Percentiles rank a stretch among this genome's conserved stretches.
Conservation (phyloP, 2,329 filamentous ascomycete genomes). For the Apiospora kogelbergensis region DNA sequence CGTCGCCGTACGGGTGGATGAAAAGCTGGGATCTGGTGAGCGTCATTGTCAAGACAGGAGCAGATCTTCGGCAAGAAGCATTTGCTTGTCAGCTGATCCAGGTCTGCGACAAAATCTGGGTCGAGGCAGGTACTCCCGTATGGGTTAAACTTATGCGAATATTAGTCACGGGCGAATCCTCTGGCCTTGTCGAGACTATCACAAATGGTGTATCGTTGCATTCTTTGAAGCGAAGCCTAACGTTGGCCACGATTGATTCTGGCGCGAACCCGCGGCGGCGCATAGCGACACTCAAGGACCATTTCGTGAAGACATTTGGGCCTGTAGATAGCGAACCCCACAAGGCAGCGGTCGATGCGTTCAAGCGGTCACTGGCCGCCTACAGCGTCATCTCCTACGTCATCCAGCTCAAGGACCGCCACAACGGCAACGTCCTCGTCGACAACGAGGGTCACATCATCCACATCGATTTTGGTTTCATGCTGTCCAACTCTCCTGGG, state of each 20-base stretch:
- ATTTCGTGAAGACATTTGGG: conserved; percentile 80
- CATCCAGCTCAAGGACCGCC: conserved; percentile 80
- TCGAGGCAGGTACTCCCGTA: conserved; percentile 71
- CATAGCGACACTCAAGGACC: conserved; percentile 78
- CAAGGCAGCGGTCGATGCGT: conserved; percentile 71
- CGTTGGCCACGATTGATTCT: conserved; percentile 70
- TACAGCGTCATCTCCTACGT: conserved; percentile 86
- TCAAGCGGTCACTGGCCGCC: conserved; percentile 77
- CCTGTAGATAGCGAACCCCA: conserved; percentile 68
- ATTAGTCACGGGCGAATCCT: conserved; percentile 80
- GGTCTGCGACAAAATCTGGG: conserved; percentile 80
- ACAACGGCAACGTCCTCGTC: conserved; percentile 84
- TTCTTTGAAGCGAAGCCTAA: conserved; percentile 79
- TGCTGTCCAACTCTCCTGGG: conserved; percentile 83
- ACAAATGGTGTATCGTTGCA: conserved; percentile 87
- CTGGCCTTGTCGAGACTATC: conserved; percentile 83
- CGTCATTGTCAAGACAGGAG: conserved; percentile 85
- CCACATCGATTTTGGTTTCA: conserved; percentile 88
- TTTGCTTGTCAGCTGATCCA: conserved; percentile 84
- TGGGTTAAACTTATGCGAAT: conserved; percentile 91
- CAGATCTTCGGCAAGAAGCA: conserved; percentile 79
- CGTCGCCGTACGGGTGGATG: conserved; percentile 85
- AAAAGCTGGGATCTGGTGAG: conserved; percentile 87
- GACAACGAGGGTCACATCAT: conserved; percentile 85
- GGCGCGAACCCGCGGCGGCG: conserved; percentile 72